Evolutionary conservation across 176 grass and related monocot species (phyloP).

Genomic region (Ananas comosus): DNA sequence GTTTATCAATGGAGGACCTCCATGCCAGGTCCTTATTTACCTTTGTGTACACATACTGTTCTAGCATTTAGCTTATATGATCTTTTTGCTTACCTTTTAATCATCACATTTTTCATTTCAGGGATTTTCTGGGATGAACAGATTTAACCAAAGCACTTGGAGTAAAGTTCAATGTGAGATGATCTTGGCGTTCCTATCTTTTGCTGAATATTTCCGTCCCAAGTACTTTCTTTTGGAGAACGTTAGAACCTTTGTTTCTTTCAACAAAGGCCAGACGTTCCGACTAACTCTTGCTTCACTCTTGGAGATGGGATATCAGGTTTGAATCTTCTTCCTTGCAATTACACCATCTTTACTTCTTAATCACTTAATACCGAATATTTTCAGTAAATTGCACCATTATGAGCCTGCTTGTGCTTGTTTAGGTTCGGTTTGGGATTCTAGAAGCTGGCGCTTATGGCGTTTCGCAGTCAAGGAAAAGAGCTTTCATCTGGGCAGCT

Average conservation of each 20-base stretch:
- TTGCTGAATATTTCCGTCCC: constrained; percentile 88
- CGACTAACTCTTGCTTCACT: constrained; percentile 83
- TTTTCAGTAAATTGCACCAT: not conserved
- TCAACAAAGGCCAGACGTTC: constrained; percentile 99
- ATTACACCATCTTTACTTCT: not conserved
- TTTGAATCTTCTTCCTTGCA: constrained; percentile 22
- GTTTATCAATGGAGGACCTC: constrained; percentile 98
- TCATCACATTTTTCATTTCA: constrained; percentile 30
- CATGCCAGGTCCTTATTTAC: constrained; percentile 60
- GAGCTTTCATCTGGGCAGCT: constrained; percentile 97
- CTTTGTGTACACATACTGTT: not conserved
- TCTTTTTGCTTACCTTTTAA: not conserved
- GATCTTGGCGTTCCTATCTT: constrained; percentile 97
- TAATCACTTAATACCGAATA: not conserved
- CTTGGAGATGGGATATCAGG: constrained; percentile 97
- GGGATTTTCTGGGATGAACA: constrained; percentile 99
- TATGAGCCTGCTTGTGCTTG: constrained; percentile 3
- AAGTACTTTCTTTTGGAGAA: constrained; percentile 97
- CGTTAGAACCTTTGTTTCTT: constrained; percentile 93
- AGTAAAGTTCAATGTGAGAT: constrained; percentile 99
- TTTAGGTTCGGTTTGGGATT: constrained; percentile 93
- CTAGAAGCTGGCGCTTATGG: constrained; percentile 88
- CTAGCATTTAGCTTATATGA: not conserved
- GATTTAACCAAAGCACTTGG: constrained; percentile 95
- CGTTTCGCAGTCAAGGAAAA: constrained; percentile 93